Evolutionary conservation across 225 moss, liverwort and hornwort species (phyloP), one percentile per base, ranked within the genome.

Genomic region (Bryoerythrophyllum caledonicum): DNA sequence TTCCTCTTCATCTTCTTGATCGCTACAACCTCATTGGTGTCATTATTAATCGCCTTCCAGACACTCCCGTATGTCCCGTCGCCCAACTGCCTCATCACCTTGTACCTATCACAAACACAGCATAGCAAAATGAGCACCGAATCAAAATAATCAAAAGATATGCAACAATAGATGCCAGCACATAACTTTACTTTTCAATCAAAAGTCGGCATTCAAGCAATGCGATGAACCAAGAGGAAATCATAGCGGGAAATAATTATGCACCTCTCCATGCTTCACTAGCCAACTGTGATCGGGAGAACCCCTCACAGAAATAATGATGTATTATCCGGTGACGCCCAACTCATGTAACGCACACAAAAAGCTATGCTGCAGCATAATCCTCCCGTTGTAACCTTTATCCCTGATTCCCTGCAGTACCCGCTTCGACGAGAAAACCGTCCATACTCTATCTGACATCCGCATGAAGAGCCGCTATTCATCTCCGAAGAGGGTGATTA

Each of bases 1-100:
- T 94, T 94, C 74, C 91, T 88, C 83, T 94, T 94, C 93, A 94
- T 94, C 91, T 91, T 94, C 86, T 94, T 94, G 60, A 94, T 90
- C 59, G 93, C 93, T 67, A 93, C 93, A 70, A 90, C 82, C 85
- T 91, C 91, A 27, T 87, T 86, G 2, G 90, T 94, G 43, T 88
- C 80, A 76, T 80, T 87, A 82, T 91, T 90, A 72, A 88, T 80
- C 70, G 93, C 93, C 73, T 91, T 91, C 93, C 93, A 94, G 58
- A 94, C 93, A 80, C 91, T 90, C 60, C 93, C 93, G 58, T 94
- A 94, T 6, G 93, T 91, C 77, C 93, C 93, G 65, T 94, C 93
- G 74, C 93, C 93, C 91, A 94, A 86, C 83, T 94, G 93, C 87
- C 82, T 88, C 74, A 87, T 90, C 76, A 91, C 91, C 81, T 90